A percentile compares a stretch with the other conserved stretches of the same genome.
These are phyloP conservation scores for Hordeum pubiflorum DNA, from an alignment of 202 grass and related monocot genomes.

Conservation along the genomic window DNA sequence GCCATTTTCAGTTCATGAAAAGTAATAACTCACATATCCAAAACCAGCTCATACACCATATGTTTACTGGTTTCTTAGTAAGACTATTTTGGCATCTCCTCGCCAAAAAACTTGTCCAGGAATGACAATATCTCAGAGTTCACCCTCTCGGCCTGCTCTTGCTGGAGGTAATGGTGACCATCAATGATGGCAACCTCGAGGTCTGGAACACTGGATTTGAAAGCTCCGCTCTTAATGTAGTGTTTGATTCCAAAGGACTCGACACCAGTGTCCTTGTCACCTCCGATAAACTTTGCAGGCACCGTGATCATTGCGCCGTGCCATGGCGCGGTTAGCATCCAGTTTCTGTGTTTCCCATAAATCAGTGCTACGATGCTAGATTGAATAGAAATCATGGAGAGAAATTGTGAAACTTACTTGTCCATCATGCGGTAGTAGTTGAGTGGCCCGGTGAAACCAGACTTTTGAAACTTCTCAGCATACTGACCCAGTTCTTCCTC, in stretches of 20 bases:
- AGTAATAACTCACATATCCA: too few relatives aligned
- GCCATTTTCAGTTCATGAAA: too few relatives aligned
- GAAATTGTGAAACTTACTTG: conserved; percentile 8
- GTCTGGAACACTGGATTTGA: not conserved
- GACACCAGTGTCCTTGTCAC: not conserved
- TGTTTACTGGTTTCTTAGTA: not conserved
- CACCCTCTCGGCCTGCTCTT: conserved; percentile 42
- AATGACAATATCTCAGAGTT: conserved; percentile 43
- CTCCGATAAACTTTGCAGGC: not conserved
- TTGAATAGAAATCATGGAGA: not conserved
- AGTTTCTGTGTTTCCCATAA: not conserved
- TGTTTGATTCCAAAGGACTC: not conserved
- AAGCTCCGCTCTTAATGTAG: not conserved
- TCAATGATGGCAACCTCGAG: not conserved
- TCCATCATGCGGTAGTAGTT: conserved; percentile 59
- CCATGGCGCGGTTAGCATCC: conserved; percentile 6
- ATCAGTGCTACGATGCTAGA: not conserved
- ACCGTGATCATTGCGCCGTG: not conserved
- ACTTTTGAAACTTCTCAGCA: conserved; percentile 50
- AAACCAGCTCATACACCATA: not conserved
- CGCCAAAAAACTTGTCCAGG: conserved; percentile 14
- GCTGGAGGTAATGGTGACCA: conserved; percentile 37
- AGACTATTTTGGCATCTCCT: not conserved
- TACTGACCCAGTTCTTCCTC: conserved; percentile 44
- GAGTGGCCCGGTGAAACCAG: conserved; percentile 58